Base-by-base conservation (phyloP, 2,329 filamentous ascomycete species). In the Tolypocladium guangdongense region DNA sequence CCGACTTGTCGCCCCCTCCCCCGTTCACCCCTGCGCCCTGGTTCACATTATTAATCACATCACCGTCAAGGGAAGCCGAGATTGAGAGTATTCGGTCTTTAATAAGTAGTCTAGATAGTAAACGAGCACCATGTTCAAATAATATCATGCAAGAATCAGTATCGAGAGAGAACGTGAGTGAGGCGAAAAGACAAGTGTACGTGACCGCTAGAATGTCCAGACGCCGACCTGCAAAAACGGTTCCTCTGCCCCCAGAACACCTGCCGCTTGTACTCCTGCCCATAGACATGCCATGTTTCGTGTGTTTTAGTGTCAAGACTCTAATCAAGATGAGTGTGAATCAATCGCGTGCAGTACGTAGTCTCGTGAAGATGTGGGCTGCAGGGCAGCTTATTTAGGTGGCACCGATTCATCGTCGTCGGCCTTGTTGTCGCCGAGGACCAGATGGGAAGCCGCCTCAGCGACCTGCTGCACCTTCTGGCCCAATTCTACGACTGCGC, bases 401-500 rank as follows among this genome's bases (percentile, higher is more conserved):
- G 52, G 51, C 14, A 54, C 49, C 30, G 51, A 49, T 20, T 52
- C 56, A 7, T 56, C 52, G 3, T 54, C 53, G 35, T 55, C 53
- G 30, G 41, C 27, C 18, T 48, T 51, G 12, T 35, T 36, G 16
- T 52, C 49, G 27, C 54, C 57, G 16, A 48, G 20, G 20, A 53
- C n/a, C 8, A 52, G 35, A 54, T 64, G 64, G 36, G 56, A 56
- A 6, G 55, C 52, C 8, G 52, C 60, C 22, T 60, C 57, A 32
- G 56, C 54, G 18, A 56, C 52, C 20, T 63, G 54, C 49, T 65
- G 58, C 27, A 62, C 62, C 59, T 64, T 66, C 46, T 68, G 55
- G 24, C 60, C 63, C 33, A 63, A 51, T 11, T 61, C 64, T 7
- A 70, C 65, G 20, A 73, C 68, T 7, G 68, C 69, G 12, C 70